phyloP scores from a whole-genome alignment of 768 basidiomycete species.

The Leccinum truebloodii region DNA sequence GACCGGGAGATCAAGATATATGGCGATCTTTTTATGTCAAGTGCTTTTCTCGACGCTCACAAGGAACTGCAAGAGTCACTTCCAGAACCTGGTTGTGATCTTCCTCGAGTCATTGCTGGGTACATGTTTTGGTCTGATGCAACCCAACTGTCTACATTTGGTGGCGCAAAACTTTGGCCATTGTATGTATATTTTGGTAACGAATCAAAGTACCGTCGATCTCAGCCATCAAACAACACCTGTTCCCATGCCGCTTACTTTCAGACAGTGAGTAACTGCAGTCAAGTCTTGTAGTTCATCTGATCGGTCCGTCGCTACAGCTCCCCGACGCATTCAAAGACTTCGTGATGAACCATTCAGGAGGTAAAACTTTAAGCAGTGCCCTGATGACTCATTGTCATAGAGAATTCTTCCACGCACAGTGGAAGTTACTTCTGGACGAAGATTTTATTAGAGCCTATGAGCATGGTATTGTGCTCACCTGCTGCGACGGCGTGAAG shows the following conservation, averaged over 20 bases:
- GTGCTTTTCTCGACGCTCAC: not conserved
- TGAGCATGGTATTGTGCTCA: not conserved
- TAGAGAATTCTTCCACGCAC: not conserved
- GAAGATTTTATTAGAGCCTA: not conserved
- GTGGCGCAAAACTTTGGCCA: not conserved
- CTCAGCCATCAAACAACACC: not conserved
- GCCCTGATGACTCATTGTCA: not conserved
- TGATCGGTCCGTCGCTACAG: not conserved
- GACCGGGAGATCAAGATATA: not conserved
- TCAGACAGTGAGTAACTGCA: no score
- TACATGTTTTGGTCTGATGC: not conserved
- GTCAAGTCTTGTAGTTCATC: no score
- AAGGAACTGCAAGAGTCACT: not conserved
- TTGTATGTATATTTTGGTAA: not conserved
- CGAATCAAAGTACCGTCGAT: not conserved
- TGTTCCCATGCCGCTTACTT: not conserved
- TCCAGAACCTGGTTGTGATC: not conserved
- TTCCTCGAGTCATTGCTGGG: not conserved
- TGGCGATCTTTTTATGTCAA: not conserved
- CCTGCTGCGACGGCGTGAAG: not conserved
- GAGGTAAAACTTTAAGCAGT: not conserved
- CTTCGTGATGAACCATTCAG: no score
- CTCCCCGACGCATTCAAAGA: not conserved
- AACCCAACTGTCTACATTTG: not conserved
- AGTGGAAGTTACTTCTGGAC: not conserved